Evolutionary conservation across 2,329 filamentous ascomycete genomes (phyloP).

Genomic region (Mariannaea elegans): DNA sequence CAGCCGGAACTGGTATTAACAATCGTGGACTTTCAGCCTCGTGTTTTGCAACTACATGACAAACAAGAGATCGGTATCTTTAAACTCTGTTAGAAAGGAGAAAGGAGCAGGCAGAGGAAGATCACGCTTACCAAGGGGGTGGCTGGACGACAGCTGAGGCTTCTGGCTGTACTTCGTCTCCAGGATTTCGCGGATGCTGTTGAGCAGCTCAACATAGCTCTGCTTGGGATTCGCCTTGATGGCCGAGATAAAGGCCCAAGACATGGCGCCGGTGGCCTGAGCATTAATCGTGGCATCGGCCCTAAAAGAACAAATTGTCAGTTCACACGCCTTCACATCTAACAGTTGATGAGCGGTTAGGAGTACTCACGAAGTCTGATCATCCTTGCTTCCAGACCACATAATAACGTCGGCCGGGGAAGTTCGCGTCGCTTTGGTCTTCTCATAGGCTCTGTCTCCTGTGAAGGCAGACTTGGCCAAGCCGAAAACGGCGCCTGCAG

Average conservation of each 20-base stretch:
- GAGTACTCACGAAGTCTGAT: conserved; percentile 77
- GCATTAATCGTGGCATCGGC: conserved; percentile 89
- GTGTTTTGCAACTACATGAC: conserved; percentile 62
- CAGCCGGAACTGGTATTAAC: not conserved
- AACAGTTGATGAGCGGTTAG: conserved; percentile 7
- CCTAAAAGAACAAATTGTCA: conserved; percentile 55
- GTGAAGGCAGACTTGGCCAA: conserved; percentile 88
- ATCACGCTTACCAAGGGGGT: conserved; percentile 81
- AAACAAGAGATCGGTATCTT: conserved; percentile 73
- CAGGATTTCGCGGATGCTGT: conserved; percentile 92
- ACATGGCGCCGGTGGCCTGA: conserved; percentile 97
- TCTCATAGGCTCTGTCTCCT: conserved; percentile 81
- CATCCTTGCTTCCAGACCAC: conserved; percentile 97
- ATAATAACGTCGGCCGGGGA: conserved; percentile 95
- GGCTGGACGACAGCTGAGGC: conserved; percentile 94
- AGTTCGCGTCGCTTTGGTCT: conserved; percentile 87
- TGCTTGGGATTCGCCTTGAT: conserved; percentile 94
- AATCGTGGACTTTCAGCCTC: not conserved
- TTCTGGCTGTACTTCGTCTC: conserved; percentile 90
- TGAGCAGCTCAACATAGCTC: conserved; percentile 94
- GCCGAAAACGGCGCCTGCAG: conserved; percentile 81
- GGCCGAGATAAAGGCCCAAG: conserved; percentile 92
- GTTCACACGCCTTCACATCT: conserved; percentile 10
- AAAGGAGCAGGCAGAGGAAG: not conserved
- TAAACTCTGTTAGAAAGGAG: conserved; percentile 3